These are phyloP conservation scores for Leccinum disarticulatum DNA, from an alignment of 768 basidiomycete genomes.

Conservation along the genomic window DNA sequence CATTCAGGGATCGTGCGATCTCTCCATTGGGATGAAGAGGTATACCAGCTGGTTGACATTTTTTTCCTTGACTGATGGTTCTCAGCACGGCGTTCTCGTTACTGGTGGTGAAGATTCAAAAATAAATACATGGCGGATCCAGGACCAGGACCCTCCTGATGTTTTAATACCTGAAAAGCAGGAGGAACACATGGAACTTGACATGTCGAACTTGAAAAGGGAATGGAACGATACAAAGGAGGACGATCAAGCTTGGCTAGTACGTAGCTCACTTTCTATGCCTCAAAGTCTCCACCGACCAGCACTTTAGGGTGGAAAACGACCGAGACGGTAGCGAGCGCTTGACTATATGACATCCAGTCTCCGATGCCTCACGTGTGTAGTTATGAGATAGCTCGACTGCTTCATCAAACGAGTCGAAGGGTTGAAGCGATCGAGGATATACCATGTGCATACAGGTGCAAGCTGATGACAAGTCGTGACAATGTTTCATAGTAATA, in stretches of 20 bases:
- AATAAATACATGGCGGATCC: slow-evolving; percentile 42
- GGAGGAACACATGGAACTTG: slow-evolving; percentile 16
- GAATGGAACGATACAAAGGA: slow-evolving; percentile 24
- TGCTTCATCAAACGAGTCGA: not conserved
- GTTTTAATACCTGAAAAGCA: not conserved
- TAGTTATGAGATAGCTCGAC: not conserved
- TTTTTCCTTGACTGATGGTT: slow-evolving; percentile 1
- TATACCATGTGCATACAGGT: slow-evolving; percentile 26
- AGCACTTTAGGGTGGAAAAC: slow-evolving; percentile 21
- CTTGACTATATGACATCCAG: not conserved
- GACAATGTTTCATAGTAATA: slow-evolving; percentile 23
- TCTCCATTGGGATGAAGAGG: slow-evolving; percentile 55
- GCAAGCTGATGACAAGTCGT: slow-evolving; percentile 17
- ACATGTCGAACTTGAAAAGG: slow-evolving; percentile 18
- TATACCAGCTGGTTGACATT: slow-evolving; percentile 16
- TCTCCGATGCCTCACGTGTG: not conserved
- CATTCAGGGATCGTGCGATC: slow-evolving; percentile 60
- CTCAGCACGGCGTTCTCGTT: slow-evolving; percentile 42
- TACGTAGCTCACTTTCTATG: slow-evolving; percentile 9
- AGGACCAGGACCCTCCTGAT: slow-evolving; percentile 4
- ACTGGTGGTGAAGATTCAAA: slow-evolving; percentile 54
- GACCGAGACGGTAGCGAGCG: slow-evolving; percentile 13
- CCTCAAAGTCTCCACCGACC: not conserved
- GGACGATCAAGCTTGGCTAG: slow-evolving; percentile 7
- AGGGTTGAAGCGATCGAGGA: slow-evolving; percentile 11